Evolutionary conservation across 2,329 filamentous ascomycete genomes (phyloP), one percentile per base, ranked within the genome.

Genomic region (Blastomyces percursus): DNA sequence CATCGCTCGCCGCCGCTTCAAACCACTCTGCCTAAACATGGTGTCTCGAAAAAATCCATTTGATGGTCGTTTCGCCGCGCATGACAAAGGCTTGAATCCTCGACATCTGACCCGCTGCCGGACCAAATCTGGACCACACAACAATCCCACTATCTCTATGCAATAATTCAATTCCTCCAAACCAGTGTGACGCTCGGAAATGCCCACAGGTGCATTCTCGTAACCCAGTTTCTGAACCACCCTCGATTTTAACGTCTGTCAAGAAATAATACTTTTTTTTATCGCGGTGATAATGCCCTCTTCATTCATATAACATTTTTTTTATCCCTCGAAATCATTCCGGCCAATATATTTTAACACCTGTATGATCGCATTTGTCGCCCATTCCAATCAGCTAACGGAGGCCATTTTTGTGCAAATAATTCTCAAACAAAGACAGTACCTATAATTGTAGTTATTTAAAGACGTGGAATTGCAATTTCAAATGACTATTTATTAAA

Each of bases 361-460:
- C 84, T 84, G 83, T 83, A 86, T 9, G 77, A 77, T 46, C 76
- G 75, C 9, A 86, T 84, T 64, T 82, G 72, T 46, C 71, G 69
- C 70, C 86, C 82, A 81, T 42, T 84, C 78, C 61, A 69, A 65
- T 58, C 73, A 74, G 38, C 35, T 44, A 5, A 60, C 42, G 6
- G 30, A 38, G n/a, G 38, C n/a, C 60, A 61, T 61, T 21, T 59
- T 40, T 2, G 27, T 38, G 7, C 32, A 19, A 55, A 32, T 32
- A 32, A 21, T 38, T 11, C 6, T 52, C 24, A 16, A 19, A 27
- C 30, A 19, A 30, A 5, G 50, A 5, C 5, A 9, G 50, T 2
- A 52, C 24, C 16, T 27, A 52, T 24, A 21, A 21, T 48, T 21
- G 11, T 30, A 30, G 4, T 4, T 27, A 16, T 14, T 5, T 19